Conservation (phyloP, 73 alveolate species). For the Halteria grandinella region DNA sequence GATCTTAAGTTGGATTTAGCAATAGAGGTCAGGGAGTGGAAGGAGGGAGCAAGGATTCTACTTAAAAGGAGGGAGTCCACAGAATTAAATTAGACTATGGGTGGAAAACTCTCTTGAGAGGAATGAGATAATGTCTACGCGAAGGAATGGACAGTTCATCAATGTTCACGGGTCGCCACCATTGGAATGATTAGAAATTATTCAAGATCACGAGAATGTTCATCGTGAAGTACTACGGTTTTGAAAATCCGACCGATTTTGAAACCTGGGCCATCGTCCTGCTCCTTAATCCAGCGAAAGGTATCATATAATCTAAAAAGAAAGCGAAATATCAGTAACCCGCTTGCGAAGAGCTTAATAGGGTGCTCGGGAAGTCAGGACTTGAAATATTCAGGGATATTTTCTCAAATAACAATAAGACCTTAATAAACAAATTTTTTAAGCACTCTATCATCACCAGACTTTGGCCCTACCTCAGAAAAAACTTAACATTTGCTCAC, state of each 20-base stretch:
- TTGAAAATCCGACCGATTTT: neutral
- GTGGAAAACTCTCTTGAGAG: constrained; percentile 8
- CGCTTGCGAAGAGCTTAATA: neutral
- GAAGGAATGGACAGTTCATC: neutral
- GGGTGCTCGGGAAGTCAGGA: neutral
- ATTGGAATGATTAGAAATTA: constrained; percentile 1
- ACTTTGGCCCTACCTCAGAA: constrained; percentile 24
- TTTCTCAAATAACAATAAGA: neutral
- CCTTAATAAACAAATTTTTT: neutral
- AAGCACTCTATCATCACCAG: neutral
- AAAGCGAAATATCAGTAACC: neutral
- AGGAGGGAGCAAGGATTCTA: too few species aligned
- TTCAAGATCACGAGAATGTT: neutral
- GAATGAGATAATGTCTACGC: constrained; percentile 5
- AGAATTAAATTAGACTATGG: constrained; percentile 22
- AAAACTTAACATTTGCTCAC: too few species aligned
- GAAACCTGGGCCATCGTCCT: neutral
- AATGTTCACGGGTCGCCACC: constrained; percentile 30
- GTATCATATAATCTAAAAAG: neutral
- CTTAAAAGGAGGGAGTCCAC: neutral
- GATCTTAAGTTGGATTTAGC: too few species aligned
- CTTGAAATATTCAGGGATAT: constrained; percentile 4
- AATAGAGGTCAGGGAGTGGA: too few species aligned
- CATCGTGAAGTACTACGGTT: neutral
- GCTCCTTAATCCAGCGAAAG: constrained; percentile 31